Evolutionary conservation across 257 asterid genomes (phyloP).

Genomic region (Jacaranda copaia): DNA sequence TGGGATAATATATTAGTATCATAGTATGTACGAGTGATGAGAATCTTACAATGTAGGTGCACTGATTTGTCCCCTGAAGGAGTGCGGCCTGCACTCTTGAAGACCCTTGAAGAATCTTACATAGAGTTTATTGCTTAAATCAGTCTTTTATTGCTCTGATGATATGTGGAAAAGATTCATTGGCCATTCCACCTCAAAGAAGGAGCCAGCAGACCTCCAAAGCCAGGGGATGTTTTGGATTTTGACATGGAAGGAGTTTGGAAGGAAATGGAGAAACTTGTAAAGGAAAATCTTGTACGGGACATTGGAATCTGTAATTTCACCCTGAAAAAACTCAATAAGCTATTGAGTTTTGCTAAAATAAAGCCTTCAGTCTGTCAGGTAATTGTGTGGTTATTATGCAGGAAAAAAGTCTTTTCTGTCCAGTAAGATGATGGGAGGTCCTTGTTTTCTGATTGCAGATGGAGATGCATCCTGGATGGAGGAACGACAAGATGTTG

Average conservation of each 20-base stretch:
- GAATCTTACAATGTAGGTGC: constrained; percentile 52
- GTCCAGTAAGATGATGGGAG: neutral
- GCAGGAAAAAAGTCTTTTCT: neutral
- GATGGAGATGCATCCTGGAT: constrained; percentile 95
- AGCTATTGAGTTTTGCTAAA: constrained; percentile 56
- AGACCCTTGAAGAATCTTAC: constrained; percentile 55
- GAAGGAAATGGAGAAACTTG: constrained; percentile 85
- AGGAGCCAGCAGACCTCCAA: constrained; percentile 69
- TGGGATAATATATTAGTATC: neutral
- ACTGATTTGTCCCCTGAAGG: constrained; percentile 60
- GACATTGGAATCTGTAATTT: constrained; percentile 75
- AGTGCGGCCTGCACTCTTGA: constrained; percentile 67
- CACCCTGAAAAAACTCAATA: constrained; percentile 56
- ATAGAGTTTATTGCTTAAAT: neutral
- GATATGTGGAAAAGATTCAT: constrained; percentile 50
- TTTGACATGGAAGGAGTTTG: constrained; percentile 81
- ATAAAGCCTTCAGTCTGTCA: constrained; percentile 77
- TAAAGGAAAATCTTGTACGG: constrained; percentile 56
- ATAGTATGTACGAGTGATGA: neutral
- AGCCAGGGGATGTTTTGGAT: constrained; percentile 58
- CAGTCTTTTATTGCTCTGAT: neutral
- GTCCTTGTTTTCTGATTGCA: constrained; percentile 10
- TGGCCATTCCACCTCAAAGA: constrained; percentile 77
- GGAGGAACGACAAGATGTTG: constrained; percentile 85
- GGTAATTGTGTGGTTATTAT: constrained; percentile 33